Evolutionary conservation across 169 alveolate genomes (phyloP), one percentile per base, ranked within the genome.

Genomic region (Theileria sp.): DNA sequence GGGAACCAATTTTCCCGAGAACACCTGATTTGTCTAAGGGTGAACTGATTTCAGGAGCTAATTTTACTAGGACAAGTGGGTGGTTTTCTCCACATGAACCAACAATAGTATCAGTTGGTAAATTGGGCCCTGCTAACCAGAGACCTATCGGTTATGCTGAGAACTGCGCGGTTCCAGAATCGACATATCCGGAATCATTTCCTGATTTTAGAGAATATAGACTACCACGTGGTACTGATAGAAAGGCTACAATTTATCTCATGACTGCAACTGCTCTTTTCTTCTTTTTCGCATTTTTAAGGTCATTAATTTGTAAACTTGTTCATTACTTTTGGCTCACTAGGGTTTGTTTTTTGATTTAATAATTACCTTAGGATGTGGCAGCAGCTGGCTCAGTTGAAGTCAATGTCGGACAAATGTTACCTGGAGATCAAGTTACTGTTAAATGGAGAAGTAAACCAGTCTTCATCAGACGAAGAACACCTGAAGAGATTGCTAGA

Each of bases 391-490:
- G 96, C 25, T 82, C 94, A 15, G 81, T 93, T 0, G 96, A 93
- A 77, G 93, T 93, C 26, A 94, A 92, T 77, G 83, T 92, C 69
- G 77, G 94, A 21, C 92, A 93, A 19, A 92, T 93, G 66, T 77
- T 75, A 15, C 94, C 92, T 23, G 96, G 96, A 13, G 93, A 89
- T 21, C 94, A 92, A n/a, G 86, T 92, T 5, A 89, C 93, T 23
- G 92, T 92, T 44, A 92, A 92, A 71, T 93, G 96, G 96, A 76
- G 96, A 49, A 92, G 93, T 10, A 93, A 92, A 73, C 96, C 96
- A 8, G 93, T 93, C 19, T 93, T 93, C 65, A 93, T 93, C 30
- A 89, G 89, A 30, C 89, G 93, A 65, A 77, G 96, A 23, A 93
- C 96, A 13, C 91, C 82, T 1, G 96, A 93, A 51, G 95, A 92